A percentile compares a stretch with the other conserved stretches of the same genome.
These are phyloP conservation scores for Russula griseocarnosa DNA, from an alignment of 768 basidiomycete genomes.

Conservation along the genomic window DNA sequence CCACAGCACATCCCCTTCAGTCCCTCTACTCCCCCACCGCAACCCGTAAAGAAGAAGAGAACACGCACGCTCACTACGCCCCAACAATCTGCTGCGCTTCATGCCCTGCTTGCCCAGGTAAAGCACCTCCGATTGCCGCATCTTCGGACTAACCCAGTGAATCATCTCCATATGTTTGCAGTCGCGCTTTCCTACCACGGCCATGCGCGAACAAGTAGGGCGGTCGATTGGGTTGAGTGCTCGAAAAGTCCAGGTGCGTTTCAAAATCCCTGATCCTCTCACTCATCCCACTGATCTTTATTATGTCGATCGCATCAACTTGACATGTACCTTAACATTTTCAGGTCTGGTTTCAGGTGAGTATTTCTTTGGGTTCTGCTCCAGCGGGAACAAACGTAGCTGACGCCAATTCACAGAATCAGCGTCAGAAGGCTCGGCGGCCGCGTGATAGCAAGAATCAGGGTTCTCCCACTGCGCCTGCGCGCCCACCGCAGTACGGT, in stretches of 20 bases:
- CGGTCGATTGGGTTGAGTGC: slow-evolving; percentile 84
- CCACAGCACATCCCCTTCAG: slow-evolving; percentile 29
- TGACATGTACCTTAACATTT: slow-evolving; percentile 35
- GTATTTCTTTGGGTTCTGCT: slow-evolving; percentile 24
- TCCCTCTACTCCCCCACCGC: slow-evolving; percentile 35
- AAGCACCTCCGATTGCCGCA: slow-evolving; percentile 29
- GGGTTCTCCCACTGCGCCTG: slow-evolving; percentile 44
- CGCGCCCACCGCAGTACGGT: slow-evolving; percentile 58
- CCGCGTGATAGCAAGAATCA: slow-evolving; percentile 49
- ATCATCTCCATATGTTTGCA: too few relatives aligned
- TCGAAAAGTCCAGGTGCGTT: slow-evolving; percentile 81
- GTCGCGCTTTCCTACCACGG: slow-evolving; percentile 88
- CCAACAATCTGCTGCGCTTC: slow-evolving; percentile 83
- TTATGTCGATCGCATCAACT: slow-evolving; percentile 16
- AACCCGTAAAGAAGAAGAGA: slow-evolving; percentile 69
- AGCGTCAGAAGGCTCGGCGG: slow-evolving; percentile 80
- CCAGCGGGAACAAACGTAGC: slow-evolving; percentile 15
- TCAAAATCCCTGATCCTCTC: slow-evolving; percentile 7
- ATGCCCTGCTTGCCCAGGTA: slow-evolving; percentile 83
- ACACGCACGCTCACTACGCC: slow-evolving; percentile 83
- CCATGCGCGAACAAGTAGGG: slow-evolving; percentile 84
- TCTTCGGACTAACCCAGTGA: not conserved
- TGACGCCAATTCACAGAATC: slow-evolving; percentile 51
- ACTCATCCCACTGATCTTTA: slow-evolving; percentile 16
- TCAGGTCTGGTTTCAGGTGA: slow-evolving; percentile 89